Conservation (phyloP, 306 rosid species). For the Pyrus betulifolia region DNA sequence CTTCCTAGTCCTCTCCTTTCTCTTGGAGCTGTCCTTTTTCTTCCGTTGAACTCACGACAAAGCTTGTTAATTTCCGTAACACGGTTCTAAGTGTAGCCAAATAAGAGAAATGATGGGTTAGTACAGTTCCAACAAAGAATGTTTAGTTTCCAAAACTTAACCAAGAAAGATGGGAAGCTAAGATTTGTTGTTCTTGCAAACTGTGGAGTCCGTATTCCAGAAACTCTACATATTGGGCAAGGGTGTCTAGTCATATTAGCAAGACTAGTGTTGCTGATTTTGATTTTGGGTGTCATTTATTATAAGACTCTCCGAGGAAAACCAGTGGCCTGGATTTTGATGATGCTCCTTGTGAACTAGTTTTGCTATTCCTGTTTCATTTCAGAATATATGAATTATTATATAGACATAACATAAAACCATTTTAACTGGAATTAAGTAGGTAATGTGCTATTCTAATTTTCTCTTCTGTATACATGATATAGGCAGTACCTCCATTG, state of each 20-base stretch:
- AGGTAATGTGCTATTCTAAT: conserved; percentile 10
- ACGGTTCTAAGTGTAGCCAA: not conserved
- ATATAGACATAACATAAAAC: not conserved
- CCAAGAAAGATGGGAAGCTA: not conserved
- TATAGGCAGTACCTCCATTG: conserved; percentile 81
- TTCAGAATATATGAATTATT: not conserved
- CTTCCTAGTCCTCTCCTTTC: not conserved
- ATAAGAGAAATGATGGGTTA: not conserved
- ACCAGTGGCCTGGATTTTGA: not conserved
- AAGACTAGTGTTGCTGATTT: not conserved
- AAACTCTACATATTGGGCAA: not conserved
- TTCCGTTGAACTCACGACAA: not conserved
- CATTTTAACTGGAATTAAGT: not conserved
- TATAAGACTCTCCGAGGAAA: not conserved
- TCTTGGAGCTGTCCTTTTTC: not conserved
- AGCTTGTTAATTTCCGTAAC: not conserved
- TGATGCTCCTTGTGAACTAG: not conserved
- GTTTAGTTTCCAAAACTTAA: not conserved
- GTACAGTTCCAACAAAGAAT: not conserved
- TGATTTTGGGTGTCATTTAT: not conserved
- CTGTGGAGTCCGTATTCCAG: not conserved
- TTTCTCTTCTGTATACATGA: conserved; percentile 14
- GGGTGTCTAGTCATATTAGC: not conserved
- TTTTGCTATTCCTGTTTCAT: not conserved
- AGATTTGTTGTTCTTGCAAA: not conserved